phyloP scores from a whole-genome alignment of 2,329 filamentous ascomycete genomes.

The Colletotrichum camelliae region DNA sequence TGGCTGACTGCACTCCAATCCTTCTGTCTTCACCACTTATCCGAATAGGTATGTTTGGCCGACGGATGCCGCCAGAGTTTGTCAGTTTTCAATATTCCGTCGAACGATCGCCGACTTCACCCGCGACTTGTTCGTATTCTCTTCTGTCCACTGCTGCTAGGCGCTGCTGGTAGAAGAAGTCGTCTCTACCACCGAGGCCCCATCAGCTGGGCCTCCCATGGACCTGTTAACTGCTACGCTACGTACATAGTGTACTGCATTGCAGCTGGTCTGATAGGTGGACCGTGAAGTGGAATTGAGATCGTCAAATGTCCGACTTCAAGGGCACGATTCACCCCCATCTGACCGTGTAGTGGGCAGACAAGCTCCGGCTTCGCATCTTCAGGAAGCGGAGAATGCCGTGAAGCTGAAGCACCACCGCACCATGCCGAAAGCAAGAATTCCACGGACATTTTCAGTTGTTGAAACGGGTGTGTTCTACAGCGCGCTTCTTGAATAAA shows the following conservation, averaged over 20 bases:
- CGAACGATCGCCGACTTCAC: not conserved
- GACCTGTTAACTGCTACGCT: not conserved
- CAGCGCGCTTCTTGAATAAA: not conserved
- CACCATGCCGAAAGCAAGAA: not conserved
- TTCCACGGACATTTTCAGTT: not conserved
- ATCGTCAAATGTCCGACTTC: not conserved
- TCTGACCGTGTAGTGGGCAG: not conserved
- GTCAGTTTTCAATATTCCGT: not conserved
- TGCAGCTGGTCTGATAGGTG: not conserved
- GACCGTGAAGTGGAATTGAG: not conserved
- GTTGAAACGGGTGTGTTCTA: not conserved
- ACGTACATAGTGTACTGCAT: not conserved
- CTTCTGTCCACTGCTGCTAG: not conserved
- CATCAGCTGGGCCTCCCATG: not conserved
- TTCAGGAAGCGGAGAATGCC: not conserved
- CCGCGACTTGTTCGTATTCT: not conserved
- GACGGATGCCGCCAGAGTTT: not conserved
- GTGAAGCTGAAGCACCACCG: not conserved
- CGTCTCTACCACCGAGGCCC: not conserved
- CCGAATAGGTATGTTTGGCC: not conserved
- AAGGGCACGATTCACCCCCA: not conserved
- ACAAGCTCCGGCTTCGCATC: not conserved
- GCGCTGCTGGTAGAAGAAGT: not conserved
- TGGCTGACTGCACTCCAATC: not conserved
- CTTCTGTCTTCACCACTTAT: not conserved